Percentiles rank a stretch among this genome's conserved stretches.
Evolutionary conservation across 805 yeast species (phyloP).

Genomic region (Myxozyma mucilagina): DNA sequence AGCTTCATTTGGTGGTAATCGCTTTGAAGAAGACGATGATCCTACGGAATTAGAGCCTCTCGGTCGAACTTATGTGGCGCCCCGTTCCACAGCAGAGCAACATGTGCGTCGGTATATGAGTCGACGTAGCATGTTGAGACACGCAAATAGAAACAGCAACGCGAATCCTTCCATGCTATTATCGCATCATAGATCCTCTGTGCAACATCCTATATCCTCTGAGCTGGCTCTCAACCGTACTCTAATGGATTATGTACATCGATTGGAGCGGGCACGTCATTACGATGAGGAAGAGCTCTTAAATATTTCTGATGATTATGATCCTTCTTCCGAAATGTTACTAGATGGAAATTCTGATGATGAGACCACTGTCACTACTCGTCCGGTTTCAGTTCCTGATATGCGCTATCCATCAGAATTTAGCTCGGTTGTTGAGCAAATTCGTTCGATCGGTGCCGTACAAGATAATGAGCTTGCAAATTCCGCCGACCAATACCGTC

Average conservation of each 20-base stretch:
- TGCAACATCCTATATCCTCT: constrained; percentile 4
- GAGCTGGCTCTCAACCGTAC: constrained; percentile 21
- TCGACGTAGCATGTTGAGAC: constrained; percentile 5
- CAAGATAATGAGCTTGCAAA: constrained; percentile 14
- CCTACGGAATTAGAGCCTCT: constrained; percentile 23
- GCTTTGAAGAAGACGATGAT: constrained; percentile 4
- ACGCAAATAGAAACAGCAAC: background rate
- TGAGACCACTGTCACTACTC: background rate
- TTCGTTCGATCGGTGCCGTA: constrained; percentile 16
- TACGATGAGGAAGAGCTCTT: constrained; percentile 10
- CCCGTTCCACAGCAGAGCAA: constrained; percentile 12
- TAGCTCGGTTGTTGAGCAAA: constrained; percentile 20
- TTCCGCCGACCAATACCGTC: background rate
- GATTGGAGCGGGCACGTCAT: constrained; percentile 35
- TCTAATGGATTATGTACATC: constrained; percentile 21
- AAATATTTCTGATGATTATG: background rate
- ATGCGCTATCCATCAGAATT: constrained; percentile 8
- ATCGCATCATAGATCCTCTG: background rate
- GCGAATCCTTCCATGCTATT: background rate
- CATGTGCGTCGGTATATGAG: background rate
- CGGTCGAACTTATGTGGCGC: constrained; percentile 24
- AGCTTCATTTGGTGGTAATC: background rate
- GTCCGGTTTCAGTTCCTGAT: background rate
- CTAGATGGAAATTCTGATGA: background rate
- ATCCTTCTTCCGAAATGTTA: background rate